Evolutionary conservation across 441 rosid species (phyloP).

Genomic region (Brassica hybrid): DNA sequence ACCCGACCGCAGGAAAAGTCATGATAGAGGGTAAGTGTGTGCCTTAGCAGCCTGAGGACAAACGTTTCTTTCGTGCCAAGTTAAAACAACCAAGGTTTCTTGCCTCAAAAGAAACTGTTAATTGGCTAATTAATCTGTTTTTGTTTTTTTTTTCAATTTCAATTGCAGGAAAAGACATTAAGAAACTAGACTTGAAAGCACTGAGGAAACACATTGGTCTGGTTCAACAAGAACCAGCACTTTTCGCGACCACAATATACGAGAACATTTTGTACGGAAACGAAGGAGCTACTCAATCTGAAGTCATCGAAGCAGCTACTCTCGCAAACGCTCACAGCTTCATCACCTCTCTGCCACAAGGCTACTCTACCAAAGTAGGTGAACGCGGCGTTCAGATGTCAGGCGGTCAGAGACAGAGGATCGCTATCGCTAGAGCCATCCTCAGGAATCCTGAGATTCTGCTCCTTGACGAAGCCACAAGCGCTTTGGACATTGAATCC

Average conservation of each 20-base stretch:
- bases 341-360: slow-evolving; percentile 82
- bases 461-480: slow-evolving; percentile 89
- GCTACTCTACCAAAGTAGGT: slow-evolving; percentile 81
- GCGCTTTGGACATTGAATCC: slow-evolving; percentile 82
- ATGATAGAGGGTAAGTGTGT: slow-evolving; percentile 75
- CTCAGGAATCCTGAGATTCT: slow-evolving; percentile 84
- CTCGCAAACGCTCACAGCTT: slow-evolving; percentile 84
- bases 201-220: slow-evolving; percentile 80
- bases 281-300: slow-evolving; percentile 80
- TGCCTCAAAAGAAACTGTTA: background rate
- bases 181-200: slow-evolving; percentile 66
- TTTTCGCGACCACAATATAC: slow-evolving; percentile 81
- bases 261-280: slow-evolving; percentile 88
- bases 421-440: slow-evolving; percentile 89
- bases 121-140: background rate
- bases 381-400: slow-evolving; percentile 93
- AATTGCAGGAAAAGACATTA: slow-evolving; percentile 69
- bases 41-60: background rate
- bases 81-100: slow-evolving; percentile 9
- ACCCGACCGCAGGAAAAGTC: slow-evolving; percentile 77
- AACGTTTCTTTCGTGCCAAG: slow-evolving; percentile 15
- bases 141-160: background rate
- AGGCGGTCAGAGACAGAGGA: slow-evolving; percentile 88
- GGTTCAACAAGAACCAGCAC: slow-evolving; percentile 95
- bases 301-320: slow-evolving; percentile 80